Conservation (phyloP, 805 yeast species). For the Torulaspora microellipsoides region DNA sequence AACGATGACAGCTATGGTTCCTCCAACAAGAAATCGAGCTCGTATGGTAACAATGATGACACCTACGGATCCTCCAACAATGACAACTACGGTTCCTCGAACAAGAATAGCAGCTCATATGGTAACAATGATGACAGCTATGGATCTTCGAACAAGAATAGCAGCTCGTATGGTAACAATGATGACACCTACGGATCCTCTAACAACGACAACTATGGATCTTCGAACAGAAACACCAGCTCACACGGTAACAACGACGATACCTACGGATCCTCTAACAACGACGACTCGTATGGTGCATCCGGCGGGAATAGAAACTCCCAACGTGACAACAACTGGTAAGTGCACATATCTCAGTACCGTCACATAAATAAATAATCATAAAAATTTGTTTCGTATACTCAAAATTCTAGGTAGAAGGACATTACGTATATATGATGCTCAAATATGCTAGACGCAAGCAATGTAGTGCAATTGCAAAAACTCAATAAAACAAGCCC, state of each 20-base stretch:
- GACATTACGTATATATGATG: no score
- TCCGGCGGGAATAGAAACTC: not conserved
- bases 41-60: conserved; percentile 16
- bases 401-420: no score
- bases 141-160: conserved; percentile 15
- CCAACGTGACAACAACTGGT: conserved; percentile 3
- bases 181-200: conserved; percentile 19
- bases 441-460: no score
- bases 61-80: conserved; percentile 5
- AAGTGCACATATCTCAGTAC: not conserved
- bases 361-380: no score
- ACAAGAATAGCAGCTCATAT: conserved; percentile 17
- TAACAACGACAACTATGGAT: conserved; percentile 19
- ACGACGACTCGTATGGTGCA: conserved; percentile 15
- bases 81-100: conserved; percentile 5
- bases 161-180: conserved; percentile 17
- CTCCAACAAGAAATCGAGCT: conserved; percentile 9
- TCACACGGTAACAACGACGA: conserved; percentile 20
- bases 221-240: conserved; percentile 16
- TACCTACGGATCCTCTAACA: conserved; percentile 23
- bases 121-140: conserved; percentile 18
- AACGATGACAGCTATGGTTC: conserved; percentile 24
- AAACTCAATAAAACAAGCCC: no score
- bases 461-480: no score
- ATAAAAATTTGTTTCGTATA: no score